phyloP scores from a whole-genome alignment of 768 basidiomycete species.

The Boletellus ananas region DNA sequence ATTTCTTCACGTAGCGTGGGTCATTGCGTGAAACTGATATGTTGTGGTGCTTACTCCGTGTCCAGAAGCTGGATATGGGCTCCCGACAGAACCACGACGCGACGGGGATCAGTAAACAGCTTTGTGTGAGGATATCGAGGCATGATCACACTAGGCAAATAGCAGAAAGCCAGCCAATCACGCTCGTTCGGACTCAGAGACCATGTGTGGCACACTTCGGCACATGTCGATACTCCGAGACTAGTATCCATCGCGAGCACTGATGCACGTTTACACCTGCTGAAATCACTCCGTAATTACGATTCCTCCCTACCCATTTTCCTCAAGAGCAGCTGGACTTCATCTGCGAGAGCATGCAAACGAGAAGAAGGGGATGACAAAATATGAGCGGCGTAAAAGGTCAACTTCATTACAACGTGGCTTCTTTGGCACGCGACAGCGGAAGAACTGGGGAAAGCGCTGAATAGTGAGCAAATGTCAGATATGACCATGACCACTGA shows the following conservation, averaged over 20 bases:
- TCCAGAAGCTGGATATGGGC: conserved; percentile 61
- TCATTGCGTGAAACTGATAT: background rate
- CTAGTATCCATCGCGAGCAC: no score
- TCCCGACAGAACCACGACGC: conserved; percentile 49
- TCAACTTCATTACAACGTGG: conserved; percentile 55
- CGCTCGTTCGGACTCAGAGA: no score
- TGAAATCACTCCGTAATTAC: background rate
- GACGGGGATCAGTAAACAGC: conserved; percentile 37
- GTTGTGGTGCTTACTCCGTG: conserved; percentile 40
- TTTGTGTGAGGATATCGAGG: conserved; percentile 47
- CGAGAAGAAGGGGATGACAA: conserved; percentile 43
- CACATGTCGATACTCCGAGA: no score
- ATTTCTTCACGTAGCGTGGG: conserved; percentile 37
- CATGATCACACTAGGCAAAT: conserved; percentile 23
- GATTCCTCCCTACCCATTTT: conserved; percentile 21
- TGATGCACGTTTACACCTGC: no score
- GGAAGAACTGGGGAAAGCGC: background rate
- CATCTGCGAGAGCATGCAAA: conserved; percentile 41
- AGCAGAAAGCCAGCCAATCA: no score
- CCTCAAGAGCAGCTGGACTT: conserved; percentile 32
- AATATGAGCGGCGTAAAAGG: conserved; percentile 67
- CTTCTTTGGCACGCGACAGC: conserved; percentile 5
- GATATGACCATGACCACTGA: conserved; percentile 24
- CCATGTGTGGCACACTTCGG: no score
- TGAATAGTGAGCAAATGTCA: conserved; percentile 24